Conservation (phyloP, 2,329 filamentous ascomycete genomes). For the Calycina herbarum region DNA sequence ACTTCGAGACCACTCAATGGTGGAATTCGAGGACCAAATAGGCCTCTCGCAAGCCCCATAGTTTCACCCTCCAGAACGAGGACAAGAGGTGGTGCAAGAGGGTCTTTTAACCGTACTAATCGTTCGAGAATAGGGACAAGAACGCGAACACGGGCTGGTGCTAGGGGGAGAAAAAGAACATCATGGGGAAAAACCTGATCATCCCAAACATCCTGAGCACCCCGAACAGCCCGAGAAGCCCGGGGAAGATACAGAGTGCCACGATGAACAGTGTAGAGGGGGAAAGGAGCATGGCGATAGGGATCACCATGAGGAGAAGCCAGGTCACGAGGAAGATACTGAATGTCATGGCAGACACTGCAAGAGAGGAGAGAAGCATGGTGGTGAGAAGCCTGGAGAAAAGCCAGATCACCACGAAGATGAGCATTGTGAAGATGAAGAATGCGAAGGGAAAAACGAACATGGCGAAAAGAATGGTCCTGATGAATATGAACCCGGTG, state of each 20-base stretch:
- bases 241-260: not conserved
- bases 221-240: not conserved
- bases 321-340: not conserved
- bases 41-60: no score
- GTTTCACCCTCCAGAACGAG: no score
- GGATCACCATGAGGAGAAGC: not conserved
- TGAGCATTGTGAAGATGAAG: not conserved
- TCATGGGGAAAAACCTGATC: no score
- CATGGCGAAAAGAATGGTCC: not conserved
- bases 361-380: not conserved
- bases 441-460: not conserved
- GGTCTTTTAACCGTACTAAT: no score
- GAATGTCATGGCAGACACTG: not conserved
- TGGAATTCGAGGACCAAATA: no score
- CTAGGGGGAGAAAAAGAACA: no score
- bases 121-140: no score
- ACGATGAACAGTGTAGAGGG: not conserved
- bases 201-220: not conserved
- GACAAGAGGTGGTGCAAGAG: no score
- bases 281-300: not conserved
- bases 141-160: no score
- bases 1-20: no score
- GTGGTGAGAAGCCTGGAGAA: not conserved
- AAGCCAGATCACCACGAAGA: not conserved
- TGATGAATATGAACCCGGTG: not conserved